Conservation (phyloP, 257 asterid species). For the Thymus quinquecostatus region DNA sequence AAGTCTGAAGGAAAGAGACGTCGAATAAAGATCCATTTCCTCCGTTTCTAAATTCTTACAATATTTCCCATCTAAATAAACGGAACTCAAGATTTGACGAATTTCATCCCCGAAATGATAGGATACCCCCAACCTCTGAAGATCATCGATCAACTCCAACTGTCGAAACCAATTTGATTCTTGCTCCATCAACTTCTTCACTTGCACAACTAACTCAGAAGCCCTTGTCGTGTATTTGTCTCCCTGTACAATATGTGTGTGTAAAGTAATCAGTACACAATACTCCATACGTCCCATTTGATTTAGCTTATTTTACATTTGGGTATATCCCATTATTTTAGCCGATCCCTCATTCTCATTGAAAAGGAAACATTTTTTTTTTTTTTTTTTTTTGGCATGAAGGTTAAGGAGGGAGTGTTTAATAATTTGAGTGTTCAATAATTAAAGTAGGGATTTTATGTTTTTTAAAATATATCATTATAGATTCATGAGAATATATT, state of each 20-base stretch:
- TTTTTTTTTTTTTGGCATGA: no score
- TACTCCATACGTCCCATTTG: no score
- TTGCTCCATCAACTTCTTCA: constrained; percentile 29
- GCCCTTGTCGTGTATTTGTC: constrained; percentile 27
- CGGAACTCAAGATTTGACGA: constrained; percentile 9
- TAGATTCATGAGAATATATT: no score
- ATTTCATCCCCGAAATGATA: constrained; percentile 44
- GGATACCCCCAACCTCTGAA: constrained; percentile 44
- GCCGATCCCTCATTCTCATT: no score
- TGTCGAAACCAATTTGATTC: constrained; percentile 4
- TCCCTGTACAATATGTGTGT: constrained; percentile 9
- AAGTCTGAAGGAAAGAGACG: constrained; percentile 46
- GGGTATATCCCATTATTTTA: no score
- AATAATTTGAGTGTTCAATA: no score
- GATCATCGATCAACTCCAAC: constrained; percentile 40
- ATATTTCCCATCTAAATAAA: not conserved
- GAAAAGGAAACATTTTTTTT: no score
- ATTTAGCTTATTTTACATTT: no score
- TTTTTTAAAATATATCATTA: no score
- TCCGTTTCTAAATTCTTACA: no score
- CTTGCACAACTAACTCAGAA: constrained; percentile 31
- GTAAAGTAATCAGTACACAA: not conserved
- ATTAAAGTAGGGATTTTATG: no score
- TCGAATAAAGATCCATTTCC: constrained; percentile 36
- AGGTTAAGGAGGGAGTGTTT: no score